These are phyloP conservation scores for Trichoderma gracile DNA, from an alignment of 2,329 filamentous ascomycete species.

Conservation along the genomic window DNA sequence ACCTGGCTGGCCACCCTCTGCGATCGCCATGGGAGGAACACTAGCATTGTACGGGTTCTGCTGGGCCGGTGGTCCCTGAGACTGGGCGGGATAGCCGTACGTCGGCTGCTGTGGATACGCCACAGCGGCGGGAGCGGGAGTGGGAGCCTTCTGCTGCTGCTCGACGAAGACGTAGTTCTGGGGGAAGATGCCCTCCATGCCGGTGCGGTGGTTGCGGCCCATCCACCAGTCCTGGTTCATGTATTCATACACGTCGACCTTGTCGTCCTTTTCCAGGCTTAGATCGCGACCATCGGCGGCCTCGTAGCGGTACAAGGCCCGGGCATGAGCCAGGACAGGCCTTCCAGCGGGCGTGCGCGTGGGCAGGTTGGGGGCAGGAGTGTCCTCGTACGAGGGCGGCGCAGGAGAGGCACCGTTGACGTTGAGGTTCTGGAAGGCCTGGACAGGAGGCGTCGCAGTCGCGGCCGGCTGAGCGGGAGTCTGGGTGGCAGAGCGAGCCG, in stretches of 20 bases:
- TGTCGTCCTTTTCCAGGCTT: conserved; percentile 76
- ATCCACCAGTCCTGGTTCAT: conserved; percentile 99
- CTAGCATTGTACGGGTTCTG: conserved; percentile 66
- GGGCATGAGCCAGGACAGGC: conserved; percentile 69
- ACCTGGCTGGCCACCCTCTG: conserved; percentile 50
- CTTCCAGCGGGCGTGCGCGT: conserved; percentile 44
- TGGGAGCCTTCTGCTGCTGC: conserved; percentile 52
- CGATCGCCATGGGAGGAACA: conserved; percentile 74
- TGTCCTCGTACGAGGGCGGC: conserved; percentile 56
- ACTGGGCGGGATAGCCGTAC: conserved; percentile 33
- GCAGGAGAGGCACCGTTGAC: conserved; percentile 41
- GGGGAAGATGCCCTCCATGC: conserved; percentile 91
- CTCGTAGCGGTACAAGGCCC: conserved; percentile 80
- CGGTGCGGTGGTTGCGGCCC: conserved; percentile 80
- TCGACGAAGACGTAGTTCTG: conserved; percentile 80
- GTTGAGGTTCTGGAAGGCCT: conserved; percentile 48
- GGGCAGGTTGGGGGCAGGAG: conserved; percentile 46
- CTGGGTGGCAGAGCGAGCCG: conserved; percentile 36
- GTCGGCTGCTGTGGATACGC: conserved; percentile 43
- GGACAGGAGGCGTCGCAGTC: conserved; percentile 36
- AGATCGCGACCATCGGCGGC: conserved; percentile 80
- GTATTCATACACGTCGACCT: conserved; percentile 79
- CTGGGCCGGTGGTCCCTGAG: conserved; percentile 46
- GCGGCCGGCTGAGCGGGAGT: conserved; percentile 36
- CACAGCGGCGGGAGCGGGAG: conserved; percentile 34